These are phyloP conservation scores for Calocera viscosa DNA, from an alignment of 768 basidiomycete species.

Conservation along the genomic window DNA sequence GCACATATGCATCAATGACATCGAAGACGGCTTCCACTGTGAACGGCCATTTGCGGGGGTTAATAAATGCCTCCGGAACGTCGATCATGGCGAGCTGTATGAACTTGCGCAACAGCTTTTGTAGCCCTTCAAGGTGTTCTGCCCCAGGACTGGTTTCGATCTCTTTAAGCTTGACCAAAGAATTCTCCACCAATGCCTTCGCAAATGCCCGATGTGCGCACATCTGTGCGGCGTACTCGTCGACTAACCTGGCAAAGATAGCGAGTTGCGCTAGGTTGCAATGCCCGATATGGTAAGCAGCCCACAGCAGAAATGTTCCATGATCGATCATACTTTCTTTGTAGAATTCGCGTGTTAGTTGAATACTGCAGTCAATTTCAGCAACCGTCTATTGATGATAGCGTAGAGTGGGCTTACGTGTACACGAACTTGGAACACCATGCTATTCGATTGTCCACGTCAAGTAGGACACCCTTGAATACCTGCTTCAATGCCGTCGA, in stretches of 20 bases:
- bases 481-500: slow-evolving; percentile 72
- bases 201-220: slow-evolving; percentile 52
- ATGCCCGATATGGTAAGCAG: slow-evolving; percentile 60
- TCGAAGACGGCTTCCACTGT: slow-evolving; percentile 39
- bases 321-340: slow-evolving; percentile 70
- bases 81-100: slow-evolving; percentile 53
- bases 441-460: slow-evolving; percentile 51
- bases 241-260: slow-evolving; percentile 59
- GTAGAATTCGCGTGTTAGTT: slow-evolving; percentile 62
- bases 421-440: slow-evolving; percentile 74
- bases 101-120: neutral
- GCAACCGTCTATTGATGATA: neutral
- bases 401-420: slow-evolving; percentile 36
- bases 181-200: slow-evolving; percentile 60
- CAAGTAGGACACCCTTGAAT: slow-evolving; percentile 69
- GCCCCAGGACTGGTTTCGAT: slow-evolving; percentile 43
- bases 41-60: slow-evolving; percentile 53
- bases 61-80: slow-evolving; percentile 62
- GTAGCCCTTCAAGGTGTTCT: slow-evolving; percentile 42
- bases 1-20: slow-evolving; percentile 25
- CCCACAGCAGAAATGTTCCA: slow-evolving; percentile 62
- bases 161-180: slow-evolving; percentile 47
- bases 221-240: slow-evolving; percentile 68
- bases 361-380: slow-evolving; percentile 37
- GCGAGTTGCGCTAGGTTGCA: slow-evolving; percentile 75